phyloP scores from a whole-genome alignment of 371 early-diverging fungal genomes.

The Mortierella sp. region DNA sequence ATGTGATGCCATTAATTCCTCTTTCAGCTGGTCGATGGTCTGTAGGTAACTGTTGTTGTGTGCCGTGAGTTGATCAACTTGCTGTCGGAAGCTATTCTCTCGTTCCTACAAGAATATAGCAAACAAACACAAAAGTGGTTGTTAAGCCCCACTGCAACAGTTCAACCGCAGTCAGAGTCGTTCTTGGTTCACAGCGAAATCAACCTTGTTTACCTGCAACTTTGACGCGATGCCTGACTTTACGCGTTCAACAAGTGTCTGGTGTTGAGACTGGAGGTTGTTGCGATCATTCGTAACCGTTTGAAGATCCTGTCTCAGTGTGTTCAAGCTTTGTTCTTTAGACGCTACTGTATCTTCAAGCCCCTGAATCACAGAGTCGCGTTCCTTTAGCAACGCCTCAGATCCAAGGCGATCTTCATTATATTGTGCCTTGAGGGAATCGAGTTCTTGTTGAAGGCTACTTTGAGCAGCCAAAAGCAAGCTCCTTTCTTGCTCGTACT shows the following conservation, averaged over 20 bases:
- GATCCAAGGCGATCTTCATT: constrained; percentile 36
- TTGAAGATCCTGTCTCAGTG: constrained; percentile 40
- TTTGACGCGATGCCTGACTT: constrained; percentile 62
- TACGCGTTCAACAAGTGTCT: constrained; percentile 61
- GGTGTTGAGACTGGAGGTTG: constrained; percentile 57
- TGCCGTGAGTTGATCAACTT: constrained; percentile 47
- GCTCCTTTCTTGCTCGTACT: constrained; percentile 57
- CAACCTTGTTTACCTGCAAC: constrained; percentile 53
- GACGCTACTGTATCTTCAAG: constrained; percentile 24
- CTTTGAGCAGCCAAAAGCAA: constrained; percentile 14
- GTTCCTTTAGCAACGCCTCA: constrained; percentile 35
- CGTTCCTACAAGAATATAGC: constrained; percentile 38
- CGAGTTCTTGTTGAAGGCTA: constrained; percentile 30
- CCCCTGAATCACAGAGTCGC: constrained; percentile 30
- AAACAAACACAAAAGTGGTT: too few species aligned
- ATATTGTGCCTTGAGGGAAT: constrained; percentile 38
- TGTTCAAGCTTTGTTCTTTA: constrained; percentile 21
- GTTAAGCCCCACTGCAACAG: too few species aligned
- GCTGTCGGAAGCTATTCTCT: constrained; percentile 44
- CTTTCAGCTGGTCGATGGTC: constrained; percentile 53
- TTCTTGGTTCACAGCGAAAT: too few species aligned
- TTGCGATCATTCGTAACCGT: constrained; percentile 52
- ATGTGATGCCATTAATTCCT: constrained; percentile 51
- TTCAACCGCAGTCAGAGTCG: too few species aligned
- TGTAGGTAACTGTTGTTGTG: constrained; percentile 54